phyloP scores from a whole-genome alignment of 805 yeast genomes.

The Lipomyces starkeyi region DNA sequence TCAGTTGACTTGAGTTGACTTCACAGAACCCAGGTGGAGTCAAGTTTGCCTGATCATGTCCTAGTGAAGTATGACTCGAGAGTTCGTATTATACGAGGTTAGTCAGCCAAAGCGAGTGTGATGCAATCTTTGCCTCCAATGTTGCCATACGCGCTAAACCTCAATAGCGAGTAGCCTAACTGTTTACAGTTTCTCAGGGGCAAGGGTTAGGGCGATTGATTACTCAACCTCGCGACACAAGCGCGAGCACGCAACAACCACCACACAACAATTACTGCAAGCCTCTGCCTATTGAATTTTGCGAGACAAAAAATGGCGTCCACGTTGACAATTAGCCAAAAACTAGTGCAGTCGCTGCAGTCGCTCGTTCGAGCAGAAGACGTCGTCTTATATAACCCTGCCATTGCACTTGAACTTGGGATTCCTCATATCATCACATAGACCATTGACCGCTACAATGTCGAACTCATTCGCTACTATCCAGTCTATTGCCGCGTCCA shows the following conservation, averaged over 20 bases:
- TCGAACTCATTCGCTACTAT: constrained; percentile 36
- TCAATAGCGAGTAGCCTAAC: background rate
- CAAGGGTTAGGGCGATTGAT: background rate
- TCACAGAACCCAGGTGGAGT: too few species aligned
- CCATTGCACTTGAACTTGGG: background rate
- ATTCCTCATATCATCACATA: background rate
- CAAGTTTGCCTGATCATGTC: too few species aligned
- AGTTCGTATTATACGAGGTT: too few species aligned
- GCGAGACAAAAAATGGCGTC: background rate
- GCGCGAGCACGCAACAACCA: background rate
- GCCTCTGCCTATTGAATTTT: background rate
- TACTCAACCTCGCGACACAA: background rate
- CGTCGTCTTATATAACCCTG: background rate
- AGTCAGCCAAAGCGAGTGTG: background rate
- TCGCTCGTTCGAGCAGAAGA: background rate
- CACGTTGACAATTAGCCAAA: background rate
- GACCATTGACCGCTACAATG: constrained; percentile 15
- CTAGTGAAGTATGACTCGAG: too few species aligned
- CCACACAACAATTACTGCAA: background rate
- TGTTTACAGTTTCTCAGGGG: background rate
- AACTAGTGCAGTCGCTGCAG: background rate
- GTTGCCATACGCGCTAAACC: constrained; percentile 6
- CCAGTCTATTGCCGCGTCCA: constrained; percentile 40
- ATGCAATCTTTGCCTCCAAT: background rate
- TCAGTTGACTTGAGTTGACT: too few species aligned